A percentile compares a stretch with the other conserved stretches of the same genome.
Conservation (phyloP, 2,329 filamentous ascomycete genomes). For the Pseudomassariella vexata region DNA sequence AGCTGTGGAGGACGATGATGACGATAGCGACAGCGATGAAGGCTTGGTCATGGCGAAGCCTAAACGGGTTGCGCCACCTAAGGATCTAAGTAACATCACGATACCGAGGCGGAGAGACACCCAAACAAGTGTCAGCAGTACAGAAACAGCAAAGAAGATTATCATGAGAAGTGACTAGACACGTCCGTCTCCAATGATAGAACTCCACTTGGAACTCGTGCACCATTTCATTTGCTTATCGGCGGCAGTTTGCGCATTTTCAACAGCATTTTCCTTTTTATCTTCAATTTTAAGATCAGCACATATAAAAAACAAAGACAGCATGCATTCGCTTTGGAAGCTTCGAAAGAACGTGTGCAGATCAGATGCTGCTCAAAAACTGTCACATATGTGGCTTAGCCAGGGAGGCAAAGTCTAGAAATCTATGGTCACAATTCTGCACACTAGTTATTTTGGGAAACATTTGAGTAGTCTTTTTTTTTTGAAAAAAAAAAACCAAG, state of each 20-base stretch:
- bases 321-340: neutral
- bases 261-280: neutral
- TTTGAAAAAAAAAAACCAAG: neutral
- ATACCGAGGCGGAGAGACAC: slow-evolving; percentile 48
- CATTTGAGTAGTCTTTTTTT: no score
- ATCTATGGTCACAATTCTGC: no score
- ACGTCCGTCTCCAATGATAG: neutral
- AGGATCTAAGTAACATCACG: slow-evolving; percentile 21
- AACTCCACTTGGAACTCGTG: neutral
- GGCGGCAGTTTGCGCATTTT: neutral
- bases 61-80: slow-evolving; percentile 35
- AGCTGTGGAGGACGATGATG: slow-evolving; percentile 35
- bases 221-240: no score
- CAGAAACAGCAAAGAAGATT: slow-evolving; percentile 59
- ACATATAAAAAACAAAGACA: neutral
- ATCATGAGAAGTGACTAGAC: slow-evolving; percentile 25
- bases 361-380: no score
- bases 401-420: no score
- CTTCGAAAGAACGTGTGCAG: no score
- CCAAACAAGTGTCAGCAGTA: slow-evolving; percentile 55
- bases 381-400: no score
- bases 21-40: slow-evolving; percentile 49
- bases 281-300: neutral
- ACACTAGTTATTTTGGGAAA: no score
- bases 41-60: slow-evolving; percentile 48